These are phyloP conservation scores for Trapa incisa DNA, from an alignment of 345 rosid genomes.

Conservation along the genomic window DNA sequence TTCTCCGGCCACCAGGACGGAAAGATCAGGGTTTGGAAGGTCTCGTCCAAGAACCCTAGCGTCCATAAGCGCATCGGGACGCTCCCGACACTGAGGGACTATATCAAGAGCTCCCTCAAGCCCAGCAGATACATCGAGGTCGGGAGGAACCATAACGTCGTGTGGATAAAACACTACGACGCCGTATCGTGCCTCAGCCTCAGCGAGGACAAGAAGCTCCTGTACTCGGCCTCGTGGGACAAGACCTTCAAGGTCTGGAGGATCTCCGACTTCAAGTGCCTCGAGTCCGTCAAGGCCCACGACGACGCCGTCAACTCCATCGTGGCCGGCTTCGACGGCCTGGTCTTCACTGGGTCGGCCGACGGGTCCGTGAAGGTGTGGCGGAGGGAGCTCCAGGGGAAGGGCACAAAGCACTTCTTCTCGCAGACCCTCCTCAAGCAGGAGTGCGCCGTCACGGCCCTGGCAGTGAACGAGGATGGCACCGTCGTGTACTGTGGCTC, in stretches of 20 bases:
- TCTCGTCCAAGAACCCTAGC: constrained; percentile 31
- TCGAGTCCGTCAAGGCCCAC: constrained; percentile 67
- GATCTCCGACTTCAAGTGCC: constrained; percentile 46
- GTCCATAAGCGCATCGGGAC: constrained; percentile 53
- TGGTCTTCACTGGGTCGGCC: constrained; percentile 79
- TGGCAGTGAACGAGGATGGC: constrained; percentile 41
- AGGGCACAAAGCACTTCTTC: constrained; percentile 72
- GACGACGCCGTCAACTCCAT: constrained; percentile 74
- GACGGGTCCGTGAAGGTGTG: constrained; percentile 82
- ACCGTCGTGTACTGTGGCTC: constrained; percentile 66
- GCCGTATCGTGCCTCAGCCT: constrained; percentile 69
- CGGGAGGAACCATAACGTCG: constrained; percentile 23
- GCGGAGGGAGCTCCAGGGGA: constrained; percentile 80
- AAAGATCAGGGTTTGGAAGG: constrained; percentile 71
- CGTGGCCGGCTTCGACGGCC: constrained; percentile 60
- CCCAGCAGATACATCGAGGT: constrained; percentile 51
- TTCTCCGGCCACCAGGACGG: constrained; percentile 94
- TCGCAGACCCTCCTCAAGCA: constrained; percentile 70
- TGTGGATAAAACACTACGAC: constrained; percentile 58
- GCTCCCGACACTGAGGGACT: constrained; percentile 53
- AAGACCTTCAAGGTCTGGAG: constrained; percentile 84
- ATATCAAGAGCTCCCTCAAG: constrained; percentile 35
- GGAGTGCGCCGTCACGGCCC: constrained; percentile 69
- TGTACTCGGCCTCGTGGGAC: constrained; percentile 87
- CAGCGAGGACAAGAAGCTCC: constrained; percentile 43